Percentiles rank a stretch among this genome's conserved stretches.
Evolutionary conservation across 768 basidiomycete genomes (phyloP).

Genomic region (Tephrocybe sp.): DNA sequence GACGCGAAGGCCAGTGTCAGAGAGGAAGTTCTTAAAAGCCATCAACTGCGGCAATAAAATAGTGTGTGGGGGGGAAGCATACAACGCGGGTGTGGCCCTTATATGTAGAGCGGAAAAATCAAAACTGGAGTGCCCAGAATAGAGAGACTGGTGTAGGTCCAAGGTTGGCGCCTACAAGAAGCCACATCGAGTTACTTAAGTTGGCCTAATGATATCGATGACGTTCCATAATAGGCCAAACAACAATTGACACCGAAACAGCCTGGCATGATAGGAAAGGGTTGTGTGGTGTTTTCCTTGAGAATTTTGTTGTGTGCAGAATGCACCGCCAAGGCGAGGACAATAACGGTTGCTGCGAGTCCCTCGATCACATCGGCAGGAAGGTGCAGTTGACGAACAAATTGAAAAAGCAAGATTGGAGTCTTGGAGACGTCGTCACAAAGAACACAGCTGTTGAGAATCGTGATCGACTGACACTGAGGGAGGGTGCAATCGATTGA

Average conservation of each 20-base stretch:
- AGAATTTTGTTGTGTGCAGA: neutral
- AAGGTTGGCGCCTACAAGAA: neutral
- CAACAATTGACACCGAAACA: neutral
- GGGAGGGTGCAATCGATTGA: too few relatives aligned
- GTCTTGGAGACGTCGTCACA: too few relatives aligned
- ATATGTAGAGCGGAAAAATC: neutral
- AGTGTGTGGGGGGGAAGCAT: neutral
- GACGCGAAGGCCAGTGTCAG: slow-evolving; percentile 15
- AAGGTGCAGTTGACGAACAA: too few relatives aligned
- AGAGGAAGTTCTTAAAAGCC: neutral
- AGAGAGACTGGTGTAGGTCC: neutral
- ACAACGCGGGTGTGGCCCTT: neutral
- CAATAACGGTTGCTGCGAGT: neutral
- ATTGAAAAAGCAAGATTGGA: neutral
- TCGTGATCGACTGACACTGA: too few relatives aligned
- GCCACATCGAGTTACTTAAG: neutral
- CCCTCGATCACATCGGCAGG: neutral
- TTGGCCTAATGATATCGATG: neutral
- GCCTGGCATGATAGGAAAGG: slow-evolving; percentile 1
- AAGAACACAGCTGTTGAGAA: too few relatives aligned
- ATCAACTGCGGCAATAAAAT: neutral
- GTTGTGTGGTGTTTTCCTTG: neutral
- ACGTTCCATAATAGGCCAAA: too few relatives aligned
- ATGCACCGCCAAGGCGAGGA: neutral
- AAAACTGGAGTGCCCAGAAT: neutral